phyloP scores from a whole-genome alignment of 208 protist genomes.

The Leishmania martiniquensis region DNA sequence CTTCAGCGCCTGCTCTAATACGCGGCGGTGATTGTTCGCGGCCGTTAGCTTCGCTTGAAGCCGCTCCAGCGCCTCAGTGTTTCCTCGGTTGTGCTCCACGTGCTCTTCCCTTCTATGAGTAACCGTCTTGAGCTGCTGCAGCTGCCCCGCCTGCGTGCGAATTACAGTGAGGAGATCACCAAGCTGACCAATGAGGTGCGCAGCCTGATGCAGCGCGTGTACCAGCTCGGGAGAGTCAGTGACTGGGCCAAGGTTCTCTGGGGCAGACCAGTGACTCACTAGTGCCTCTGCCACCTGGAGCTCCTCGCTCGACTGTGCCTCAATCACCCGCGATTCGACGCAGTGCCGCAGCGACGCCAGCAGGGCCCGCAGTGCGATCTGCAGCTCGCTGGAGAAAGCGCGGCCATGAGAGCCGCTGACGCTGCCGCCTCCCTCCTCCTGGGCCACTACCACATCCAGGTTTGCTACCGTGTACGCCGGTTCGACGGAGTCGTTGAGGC shows the following conservation, averaged over 20 bases:
- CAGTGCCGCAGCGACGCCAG: conserved; percentile 47
- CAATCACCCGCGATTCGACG: conserved; percentile 40
- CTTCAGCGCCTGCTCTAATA: conserved; percentile 32
- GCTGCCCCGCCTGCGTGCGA: conserved; percentile 46
- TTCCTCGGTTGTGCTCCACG: conserved; percentile 8
- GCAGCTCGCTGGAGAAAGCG: conserved; percentile 54
- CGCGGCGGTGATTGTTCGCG: conserved; percentile 26
- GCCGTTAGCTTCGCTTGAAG: conserved; percentile 18
- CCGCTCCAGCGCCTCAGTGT: neutral
- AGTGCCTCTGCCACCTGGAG: conserved; percentile 29
- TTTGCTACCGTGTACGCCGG: conserved; percentile 40
- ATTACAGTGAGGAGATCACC: conserved; percentile 50
- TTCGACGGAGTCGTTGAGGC: conserved; percentile 44
- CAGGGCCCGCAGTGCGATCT: conserved; percentile 48
- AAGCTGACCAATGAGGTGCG: conserved; percentile 50
- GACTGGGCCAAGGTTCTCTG: conserved; percentile 52
- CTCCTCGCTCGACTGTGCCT: conserved; percentile 37
- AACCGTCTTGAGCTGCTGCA: conserved; percentile 41
- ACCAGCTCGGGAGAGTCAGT: conserved; percentile 40
- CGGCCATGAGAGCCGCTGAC: neutral
- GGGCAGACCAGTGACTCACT: conserved; percentile 26
- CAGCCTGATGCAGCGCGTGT: conserved; percentile 45
- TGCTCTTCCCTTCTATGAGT: conserved; percentile 28
- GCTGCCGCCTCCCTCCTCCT: conserved; percentile 9
- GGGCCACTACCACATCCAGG: conserved; percentile 31